Conservation (phyloP, 768 basidiomycete species). For the Lactarius psammicola region DNA sequence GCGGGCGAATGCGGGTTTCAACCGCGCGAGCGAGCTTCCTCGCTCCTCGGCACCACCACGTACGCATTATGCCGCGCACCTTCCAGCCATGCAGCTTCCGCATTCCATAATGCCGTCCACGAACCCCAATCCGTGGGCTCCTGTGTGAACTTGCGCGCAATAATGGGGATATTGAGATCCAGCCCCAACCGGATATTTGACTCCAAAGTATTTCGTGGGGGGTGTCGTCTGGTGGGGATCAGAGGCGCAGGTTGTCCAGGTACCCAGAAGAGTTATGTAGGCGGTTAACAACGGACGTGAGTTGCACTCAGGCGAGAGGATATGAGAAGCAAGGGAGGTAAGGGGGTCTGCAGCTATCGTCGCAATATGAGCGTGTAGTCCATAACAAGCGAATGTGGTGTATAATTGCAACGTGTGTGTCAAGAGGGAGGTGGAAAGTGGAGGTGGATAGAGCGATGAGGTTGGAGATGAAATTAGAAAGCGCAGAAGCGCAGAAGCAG, state of each 20-base stretch:
- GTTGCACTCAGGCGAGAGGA: conserved; percentile 41
- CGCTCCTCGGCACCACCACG: conserved; percentile 67
- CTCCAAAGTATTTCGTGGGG: conserved; percentile 89
- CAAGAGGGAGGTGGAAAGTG: conserved; percentile 48
- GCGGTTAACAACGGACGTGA: conserved; percentile 42
- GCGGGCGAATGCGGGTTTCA: conserved; percentile 44
- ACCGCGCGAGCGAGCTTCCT: conserved; percentile 34
- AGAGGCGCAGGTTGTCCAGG: conserved; percentile 81
- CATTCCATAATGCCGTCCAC: conserved; percentile 48
- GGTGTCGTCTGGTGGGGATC: conserved; percentile 90
- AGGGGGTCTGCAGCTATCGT: conserved; percentile 61
- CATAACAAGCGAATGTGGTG: conserved; percentile 67
- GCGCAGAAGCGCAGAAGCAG: conserved; percentile 66
- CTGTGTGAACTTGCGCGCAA: conserved; percentile 37
- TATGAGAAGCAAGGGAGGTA: conserved; percentile 47
- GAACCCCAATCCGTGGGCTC: conserved; percentile 30
- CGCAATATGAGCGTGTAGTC: conserved; percentile 68
- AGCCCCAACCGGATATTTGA: conserved; percentile 76
- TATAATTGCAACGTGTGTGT: conserved; percentile 62
- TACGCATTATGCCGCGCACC: conserved; percentile 70
- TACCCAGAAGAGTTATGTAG: conserved; percentile 60
- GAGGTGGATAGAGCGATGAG: conserved; percentile 39
- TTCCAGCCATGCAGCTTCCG: conserved; percentile 68
- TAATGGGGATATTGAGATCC: conserved; percentile 56
- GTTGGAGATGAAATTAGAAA: conserved; percentile 62